Base-by-base conservation (phyloP, 805 yeast genomes). In the Myxozyma udenii region DNA sequence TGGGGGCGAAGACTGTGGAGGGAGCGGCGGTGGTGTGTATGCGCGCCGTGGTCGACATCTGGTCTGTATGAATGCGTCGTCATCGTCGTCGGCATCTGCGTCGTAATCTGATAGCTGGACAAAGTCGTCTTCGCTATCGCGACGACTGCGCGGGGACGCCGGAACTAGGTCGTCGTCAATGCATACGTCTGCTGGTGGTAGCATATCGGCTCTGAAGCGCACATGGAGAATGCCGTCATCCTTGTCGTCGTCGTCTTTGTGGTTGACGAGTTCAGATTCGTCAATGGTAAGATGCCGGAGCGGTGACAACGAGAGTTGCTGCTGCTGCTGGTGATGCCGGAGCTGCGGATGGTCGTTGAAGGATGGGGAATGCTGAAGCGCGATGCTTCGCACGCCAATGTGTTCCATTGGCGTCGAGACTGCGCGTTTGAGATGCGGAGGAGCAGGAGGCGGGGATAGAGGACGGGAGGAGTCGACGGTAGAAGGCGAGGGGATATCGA, bases 151-250 rank as follows among this genome's bases (percentile, higher is more conserved):
- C 37, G 33, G 37, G 44, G 30, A 40, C 21, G 41, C 41, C 28
- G 23, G 43, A 28, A 28, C 33, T 28, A 28, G 46, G 26, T 50
- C 53, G 32, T 45, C 50, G 44, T 45, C 50, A 33, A 46, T 42
- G 30, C 47, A 45, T 19, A 44, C 47, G 28, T 42, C 54, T 18
- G 32, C 38, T 22, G 44, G 47, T 18, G 30, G 40, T 16, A 46
- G 44, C 47, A 46, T 41, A 32, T 41, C 54, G 30, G 33, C 46
- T 22, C 44, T 45, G 43, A 50, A 46, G 35, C 40, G 46, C 6
- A 46, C 46, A 1, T 41, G 24, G n/a, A 43, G 38, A 2, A 40
- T 14, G 2, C 44, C 44, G 3, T 41, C 21, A 18, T 39, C 24
- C 7, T 42, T 43, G 32, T 30, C 44, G 18, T 37, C 35, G 33